These are phyloP conservation scores for Diaporthe helianthi DNA, from an alignment of 2,329 filamentous ascomycete genomes.

Conservation along the genomic window DNA sequence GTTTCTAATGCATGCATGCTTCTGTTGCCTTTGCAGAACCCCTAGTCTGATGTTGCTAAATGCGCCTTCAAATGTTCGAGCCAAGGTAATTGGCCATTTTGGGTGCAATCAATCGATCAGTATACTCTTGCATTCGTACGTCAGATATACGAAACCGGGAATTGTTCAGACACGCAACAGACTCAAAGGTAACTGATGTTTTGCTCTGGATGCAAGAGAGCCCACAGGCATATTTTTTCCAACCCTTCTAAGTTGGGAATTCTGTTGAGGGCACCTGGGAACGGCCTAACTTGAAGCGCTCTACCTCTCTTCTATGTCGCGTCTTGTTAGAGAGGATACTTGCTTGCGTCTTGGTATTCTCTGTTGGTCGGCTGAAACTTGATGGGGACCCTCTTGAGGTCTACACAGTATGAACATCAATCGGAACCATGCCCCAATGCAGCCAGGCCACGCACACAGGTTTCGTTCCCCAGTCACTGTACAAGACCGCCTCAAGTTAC, in stretches of 20 bases:
- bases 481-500: conserved; percentile 1
- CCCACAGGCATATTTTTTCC: neutral
- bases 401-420: neutral
- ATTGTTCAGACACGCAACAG: neutral
- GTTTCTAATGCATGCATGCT: neutral
- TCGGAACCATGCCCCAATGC: neutral
- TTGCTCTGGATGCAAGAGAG: neutral
- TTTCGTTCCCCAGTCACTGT: neutral
- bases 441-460: no score
- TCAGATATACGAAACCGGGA: neutral
- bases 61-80: no score
- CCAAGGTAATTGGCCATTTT: no score
- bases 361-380: neutral
- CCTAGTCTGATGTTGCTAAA: neutral
- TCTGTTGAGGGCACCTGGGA: neutral
- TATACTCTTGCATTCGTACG: neutral
- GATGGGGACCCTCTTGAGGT: no score
- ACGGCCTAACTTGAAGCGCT: neutral
- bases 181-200: neutral
- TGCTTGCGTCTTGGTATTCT: neutral
- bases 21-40: neutral
- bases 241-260: no score
- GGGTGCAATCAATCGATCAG: neutral
- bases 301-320: neutral
- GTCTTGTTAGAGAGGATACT: no score